Percentiles rank a stretch among this genome's conserved stretches.
Conservation (phyloP, 2,329 filamentous ascomycete genomes). For the Aspergillus amoenus region DNA sequence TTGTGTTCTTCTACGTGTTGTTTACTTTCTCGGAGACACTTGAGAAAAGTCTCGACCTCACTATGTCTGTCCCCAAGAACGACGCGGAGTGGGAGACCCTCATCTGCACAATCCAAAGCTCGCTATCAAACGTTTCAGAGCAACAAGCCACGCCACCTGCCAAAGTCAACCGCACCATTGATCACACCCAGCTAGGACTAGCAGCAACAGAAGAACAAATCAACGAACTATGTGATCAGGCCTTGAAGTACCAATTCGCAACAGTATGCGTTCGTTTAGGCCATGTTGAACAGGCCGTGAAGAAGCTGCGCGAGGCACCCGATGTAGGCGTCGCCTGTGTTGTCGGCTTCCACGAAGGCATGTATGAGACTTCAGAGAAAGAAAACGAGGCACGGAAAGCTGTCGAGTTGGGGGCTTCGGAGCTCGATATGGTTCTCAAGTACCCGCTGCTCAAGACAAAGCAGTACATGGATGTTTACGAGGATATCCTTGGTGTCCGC, state of each 20-base stretch:
- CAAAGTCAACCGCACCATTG: constrained; percentile 37
- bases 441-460: constrained; percentile 47
- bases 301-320: constrained; percentile 46
- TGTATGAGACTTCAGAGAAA: constrained; percentile 52
- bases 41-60: neutral
- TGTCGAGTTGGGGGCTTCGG: constrained; percentile 51
- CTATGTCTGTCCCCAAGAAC: constrained; percentile 28
- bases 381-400: constrained; percentile 52
- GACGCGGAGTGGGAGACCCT: constrained; percentile 35
- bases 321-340: constrained; percentile 57
- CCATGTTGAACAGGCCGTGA: constrained; percentile 51
- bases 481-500: constrained; percentile 54
- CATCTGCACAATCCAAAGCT: constrained; percentile 27
- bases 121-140: constrained; percentile 24
- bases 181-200: constrained; percentile 42
- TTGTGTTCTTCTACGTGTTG: neutral
- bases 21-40: neutral
- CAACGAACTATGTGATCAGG: constrained; percentile 56
- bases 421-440: constrained; percentile 62
- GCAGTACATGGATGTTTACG: constrained; percentile 51
- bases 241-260: constrained; percentile 42
- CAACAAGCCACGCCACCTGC: constrained; percentile 26
- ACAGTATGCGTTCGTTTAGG: constrained; percentile 59
- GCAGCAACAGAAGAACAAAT: constrained; percentile 51
- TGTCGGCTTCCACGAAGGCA: constrained; percentile 61